These are phyloP conservation scores for Rosellinia necatrix DNA, from an alignment of 2,329 filamentous ascomycete genomes.

Conservation along the genomic window DNA sequence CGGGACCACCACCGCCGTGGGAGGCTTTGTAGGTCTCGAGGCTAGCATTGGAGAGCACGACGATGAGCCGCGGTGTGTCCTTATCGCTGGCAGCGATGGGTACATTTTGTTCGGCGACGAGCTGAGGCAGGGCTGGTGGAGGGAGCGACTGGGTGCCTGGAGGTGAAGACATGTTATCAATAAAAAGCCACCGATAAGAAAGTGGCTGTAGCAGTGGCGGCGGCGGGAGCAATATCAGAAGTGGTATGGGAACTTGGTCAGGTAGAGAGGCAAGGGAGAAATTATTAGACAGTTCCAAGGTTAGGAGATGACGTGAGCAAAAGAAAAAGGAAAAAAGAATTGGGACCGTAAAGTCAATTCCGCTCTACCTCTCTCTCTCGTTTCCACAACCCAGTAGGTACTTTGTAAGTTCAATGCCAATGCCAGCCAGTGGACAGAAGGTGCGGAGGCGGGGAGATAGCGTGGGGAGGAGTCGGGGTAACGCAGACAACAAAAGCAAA, in stretches of 20 bases:
- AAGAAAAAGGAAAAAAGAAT: not conserved
- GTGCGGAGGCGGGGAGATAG: not conserved
- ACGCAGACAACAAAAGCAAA: not conserved
- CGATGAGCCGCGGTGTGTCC: constrained; percentile 87
- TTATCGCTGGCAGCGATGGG: constrained; percentile 87
- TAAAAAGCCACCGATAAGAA: not conserved
- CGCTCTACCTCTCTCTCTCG: too few species aligned
- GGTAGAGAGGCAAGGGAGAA: not conserved
- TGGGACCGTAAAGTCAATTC: not conserved
- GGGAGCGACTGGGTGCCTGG: constrained; percentile 93
- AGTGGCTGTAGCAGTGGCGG: not conserved
- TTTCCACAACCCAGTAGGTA: too few species aligned
- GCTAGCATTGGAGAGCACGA: constrained; percentile 95
- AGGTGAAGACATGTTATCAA: constrained; percentile 36
- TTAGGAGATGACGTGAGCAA: too few species aligned
- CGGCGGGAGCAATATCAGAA: not conserved
- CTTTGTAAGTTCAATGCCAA: too few species aligned
- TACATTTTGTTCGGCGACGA: constrained; percentile 89
- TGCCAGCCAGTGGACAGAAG: not conserved
- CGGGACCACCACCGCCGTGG: constrained; percentile 63
- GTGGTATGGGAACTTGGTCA: not conserved
- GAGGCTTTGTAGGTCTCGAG: constrained; percentile 96
- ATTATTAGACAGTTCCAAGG: too few species aligned
- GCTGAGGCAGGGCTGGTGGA: constrained; percentile 84
- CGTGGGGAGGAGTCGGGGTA: not conserved